These are phyloP conservation scores for Fusarium liriodendri DNA, from an alignment of 2,329 filamentous ascomycete species.

Conservation along the genomic window DNA sequence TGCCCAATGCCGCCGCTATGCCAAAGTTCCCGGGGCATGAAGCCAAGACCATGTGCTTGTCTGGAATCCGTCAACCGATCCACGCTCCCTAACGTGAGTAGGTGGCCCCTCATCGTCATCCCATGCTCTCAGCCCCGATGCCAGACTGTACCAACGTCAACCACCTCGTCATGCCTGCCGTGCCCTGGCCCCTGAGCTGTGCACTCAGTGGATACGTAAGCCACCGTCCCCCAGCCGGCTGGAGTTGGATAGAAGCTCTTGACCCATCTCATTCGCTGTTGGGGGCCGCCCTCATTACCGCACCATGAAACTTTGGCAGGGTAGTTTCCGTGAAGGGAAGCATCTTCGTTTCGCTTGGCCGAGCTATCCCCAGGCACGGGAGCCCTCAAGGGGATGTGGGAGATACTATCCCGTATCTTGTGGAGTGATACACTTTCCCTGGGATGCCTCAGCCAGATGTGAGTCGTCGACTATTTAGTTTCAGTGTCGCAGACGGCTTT, in stretches of 20 bases:
- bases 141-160: constrained; percentile 19
- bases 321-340: constrained; percentile 29
- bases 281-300: constrained; percentile 35
- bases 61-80: constrained; percentile 8
- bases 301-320: constrained; percentile 32
- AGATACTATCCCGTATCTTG: constrained; percentile 30
- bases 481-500: constrained; percentile 23
- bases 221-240: constrained; percentile 25
- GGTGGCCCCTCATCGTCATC: constrained; percentile 15
- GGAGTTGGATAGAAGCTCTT: constrained; percentile 20
- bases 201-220: constrained; percentile 41
- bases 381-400: constrained; percentile 15
- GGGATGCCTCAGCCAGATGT: constrained; percentile 31
- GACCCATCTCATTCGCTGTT: constrained; percentile 34
- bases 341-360: constrained; percentile 19
- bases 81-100: constrained; percentile 18
- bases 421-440: constrained; percentile 36
- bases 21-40: constrained; percentile 35
- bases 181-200: constrained; percentile 27
- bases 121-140: constrained; percentile 1
- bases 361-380: constrained; percentile 8
- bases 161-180: constrained; percentile 23
- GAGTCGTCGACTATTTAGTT: constrained; percentile 35
- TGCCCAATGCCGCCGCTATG: constrained; percentile 25
- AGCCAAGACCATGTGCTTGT: constrained; percentile 21